Evolutionary conservation across 805 yeast species (phyloP).

Genomic region (Metschnikowia shivogae): DNA sequence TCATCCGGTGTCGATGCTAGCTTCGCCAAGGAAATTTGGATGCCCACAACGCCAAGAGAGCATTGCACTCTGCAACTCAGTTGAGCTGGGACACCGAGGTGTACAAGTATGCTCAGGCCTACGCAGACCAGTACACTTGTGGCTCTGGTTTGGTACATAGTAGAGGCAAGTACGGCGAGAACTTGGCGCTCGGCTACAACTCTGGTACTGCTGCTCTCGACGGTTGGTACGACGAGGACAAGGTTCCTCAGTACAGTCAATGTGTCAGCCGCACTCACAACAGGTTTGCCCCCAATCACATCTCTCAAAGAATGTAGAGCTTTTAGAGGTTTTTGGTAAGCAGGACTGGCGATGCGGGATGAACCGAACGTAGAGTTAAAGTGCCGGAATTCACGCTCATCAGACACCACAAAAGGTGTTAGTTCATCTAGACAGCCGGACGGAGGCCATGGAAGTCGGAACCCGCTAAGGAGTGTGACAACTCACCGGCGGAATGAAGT

Average conservation of each 20-base stretch:
- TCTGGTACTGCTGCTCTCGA: slow-evolving; percentile 21
- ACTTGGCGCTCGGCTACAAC: slow-evolving; percentile 36
- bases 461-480: slow-evolving; percentile 54
- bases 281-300: no score
- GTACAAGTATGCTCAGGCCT: slow-evolving; percentile 49
- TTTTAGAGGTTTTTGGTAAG: neutral
- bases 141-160: slow-evolving; percentile 19
- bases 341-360: slow-evolving; percentile 4
- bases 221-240: slow-evolving; percentile 19
- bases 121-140: slow-evolving; percentile 47
- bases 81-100: slow-evolving; percentile 54
- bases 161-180: slow-evolving; percentile 18
- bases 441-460: slow-evolving; percentile 35
- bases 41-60: slow-evolving; percentile 48
- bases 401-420: slow-evolving; percentile 42
- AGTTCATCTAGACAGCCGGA: slow-evolving; percentile 19
- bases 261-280: no score
- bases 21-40: slow-evolving; percentile 46
- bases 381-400: slow-evolving; percentile 32
- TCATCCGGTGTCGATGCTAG: slow-evolving; percentile 20
- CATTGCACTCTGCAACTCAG: slow-evolving; percentile 17
- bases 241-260: no score
- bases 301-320: neutral
- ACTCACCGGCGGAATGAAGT: slow-evolving; percentile 51
- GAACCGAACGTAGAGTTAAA: slow-evolving; percentile 6